Base-by-base conservation (phyloP, 2,329 filamentous ascomycete genomes). In the Colletotrichum sp. region DNA sequence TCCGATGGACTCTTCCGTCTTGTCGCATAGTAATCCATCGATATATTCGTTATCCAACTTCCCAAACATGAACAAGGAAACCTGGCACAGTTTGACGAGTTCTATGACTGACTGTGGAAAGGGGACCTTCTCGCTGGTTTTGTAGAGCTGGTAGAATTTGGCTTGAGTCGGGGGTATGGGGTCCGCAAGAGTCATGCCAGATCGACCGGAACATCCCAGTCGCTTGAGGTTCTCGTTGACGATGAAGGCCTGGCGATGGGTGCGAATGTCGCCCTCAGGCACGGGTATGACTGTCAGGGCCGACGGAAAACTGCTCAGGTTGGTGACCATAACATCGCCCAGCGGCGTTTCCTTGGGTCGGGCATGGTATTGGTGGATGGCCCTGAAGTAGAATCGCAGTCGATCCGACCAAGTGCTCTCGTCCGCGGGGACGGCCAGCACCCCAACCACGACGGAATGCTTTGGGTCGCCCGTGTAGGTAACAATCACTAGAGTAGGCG, bases 191-290 rank as follows among this genome's bases (percentile, higher is more conserved):
- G 94, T 96, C 83, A 99, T 89, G 18, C 95, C 96, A 44, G 96
- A 95, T 60, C 97, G 92, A 3, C 97, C 97, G 26, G 96, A 96
- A 84, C 97, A 99, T 2, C 96, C 96, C 67, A 99, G 86, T 64
- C 97, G 92, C 86, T 99, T 99, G 73, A 99, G 87, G 81, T 99
- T 92, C 83, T 98, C 97, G 80, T 98, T 99, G 77, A 99, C 94
- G 77, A 98, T 94, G 82, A 99, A 99, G 30, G 94, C 90, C 72
- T 95, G 93, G 26, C 95, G 91, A 81, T 98, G 93, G 80, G 92
- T 94, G 78, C 91, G 92, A 36, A 98, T 89, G 82, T 99, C 95
- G 12, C 97, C 97, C 71, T 95, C 94, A 0, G 96, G 96, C 0
- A 99, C 93, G 1, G 94, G 90, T 74, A 99, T 98, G n/a, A 98